phyloP scores from a whole-genome alignment of 495 filamentous ascomycete genomes.

The Schizothecium vesticola region DNA sequence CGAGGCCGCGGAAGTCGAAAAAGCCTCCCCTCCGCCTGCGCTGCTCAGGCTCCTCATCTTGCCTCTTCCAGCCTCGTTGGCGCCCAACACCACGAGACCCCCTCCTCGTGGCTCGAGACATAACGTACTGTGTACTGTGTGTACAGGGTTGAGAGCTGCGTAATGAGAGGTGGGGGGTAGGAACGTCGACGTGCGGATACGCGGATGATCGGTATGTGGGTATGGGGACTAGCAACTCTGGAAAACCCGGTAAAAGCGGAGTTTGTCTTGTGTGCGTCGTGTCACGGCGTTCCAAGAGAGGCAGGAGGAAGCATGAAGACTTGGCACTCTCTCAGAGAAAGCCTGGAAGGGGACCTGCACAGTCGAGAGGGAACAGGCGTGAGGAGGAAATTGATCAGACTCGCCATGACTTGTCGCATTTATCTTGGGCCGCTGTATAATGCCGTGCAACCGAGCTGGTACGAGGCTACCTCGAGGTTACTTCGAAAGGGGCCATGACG shows the following conservation, averaged over 20 bases:
- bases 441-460: neutral
- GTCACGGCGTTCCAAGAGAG: neutral
- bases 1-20: neutral
- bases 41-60: neutral
- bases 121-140: neutral
- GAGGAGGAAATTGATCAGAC: neutral
- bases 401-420: neutral
- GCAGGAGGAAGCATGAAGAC: neutral
- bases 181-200: neutral
- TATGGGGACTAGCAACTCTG: neutral
- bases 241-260: neutral
- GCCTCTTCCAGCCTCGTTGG: neutral
- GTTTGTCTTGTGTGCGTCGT: neutral
- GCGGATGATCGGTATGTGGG: neutral
- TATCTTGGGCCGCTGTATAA: neutral
- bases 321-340: neutral
- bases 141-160: neutral
- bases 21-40: neutral
- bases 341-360: neutral
- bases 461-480: neutral
- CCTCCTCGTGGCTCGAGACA: neutral
- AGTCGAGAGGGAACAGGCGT: neutral
- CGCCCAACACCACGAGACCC: neutral
- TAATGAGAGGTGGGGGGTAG: neutral
- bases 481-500: neutral